Conservation (phyloP, 768 basidiomycete genomes). For the Termitomyces eurrhizus region DNA sequence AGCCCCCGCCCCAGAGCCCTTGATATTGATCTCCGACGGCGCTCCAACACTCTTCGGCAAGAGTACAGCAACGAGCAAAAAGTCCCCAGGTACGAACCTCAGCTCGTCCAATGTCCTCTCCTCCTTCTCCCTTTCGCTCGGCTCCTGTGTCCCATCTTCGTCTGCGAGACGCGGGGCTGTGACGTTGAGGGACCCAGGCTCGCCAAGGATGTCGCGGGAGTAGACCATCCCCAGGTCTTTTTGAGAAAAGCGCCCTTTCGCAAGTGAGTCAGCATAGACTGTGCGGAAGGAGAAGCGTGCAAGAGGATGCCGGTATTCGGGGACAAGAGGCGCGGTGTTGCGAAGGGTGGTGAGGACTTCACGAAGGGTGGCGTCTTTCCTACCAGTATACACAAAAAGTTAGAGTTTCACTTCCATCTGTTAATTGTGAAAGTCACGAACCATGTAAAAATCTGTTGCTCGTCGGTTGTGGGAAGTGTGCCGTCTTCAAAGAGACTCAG, state of each 20-base stretch:
- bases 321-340: constrained; percentile 58
- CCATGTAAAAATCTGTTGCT: constrained; percentile 84
- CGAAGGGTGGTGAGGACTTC: constrained; percentile 79
- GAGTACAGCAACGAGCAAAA: constrained; percentile 67
- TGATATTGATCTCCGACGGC: constrained; percentile 50
- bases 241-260: constrained; percentile 65
- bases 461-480: constrained; percentile 71
- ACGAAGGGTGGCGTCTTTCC: constrained; percentile 80
- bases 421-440: constrained; percentile 23
- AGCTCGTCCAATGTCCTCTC: constrained; percentile 77
- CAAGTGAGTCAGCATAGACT: constrained; percentile 70
- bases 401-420: neutral
- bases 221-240: constrained; percentile 83
- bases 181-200: constrained; percentile 58
- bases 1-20: constrained; percentile 32
- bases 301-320: constrained; percentile 78
- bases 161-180: constrained; percentile 61
- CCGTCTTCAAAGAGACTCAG: constrained; percentile 75
- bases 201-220: constrained; percentile 81
- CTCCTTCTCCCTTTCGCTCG: constrained; percentile 47
- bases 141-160: constrained; percentile 30
- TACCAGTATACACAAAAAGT: constrained; percentile 22
- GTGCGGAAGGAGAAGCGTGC: constrained; percentile 80
- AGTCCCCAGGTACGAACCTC: constrained; percentile 79
- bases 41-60: constrained; percentile 63